These are phyloP conservation scores for Gymnopilus junonius DNA, from an alignment of 768 basidiomycete species.

Conservation along the genomic window DNA sequence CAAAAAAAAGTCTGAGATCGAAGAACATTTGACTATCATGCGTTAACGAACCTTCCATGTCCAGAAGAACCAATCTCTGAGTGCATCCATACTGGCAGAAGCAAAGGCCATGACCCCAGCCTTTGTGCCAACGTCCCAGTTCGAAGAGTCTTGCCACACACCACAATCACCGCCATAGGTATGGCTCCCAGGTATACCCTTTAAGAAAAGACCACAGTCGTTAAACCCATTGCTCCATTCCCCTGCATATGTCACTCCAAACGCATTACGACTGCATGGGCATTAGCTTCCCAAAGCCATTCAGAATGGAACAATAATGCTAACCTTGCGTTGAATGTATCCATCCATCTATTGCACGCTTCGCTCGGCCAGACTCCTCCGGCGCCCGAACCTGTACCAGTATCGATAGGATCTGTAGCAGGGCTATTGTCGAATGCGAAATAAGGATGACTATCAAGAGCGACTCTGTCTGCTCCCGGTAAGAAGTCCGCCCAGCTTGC, in stretches of 20 bases:
- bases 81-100: conserved; percentile 50
- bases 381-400: conserved; percentile 38
- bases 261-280: conserved; percentile 41
- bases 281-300: background rate
- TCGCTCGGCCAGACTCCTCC: conserved; percentile 51
- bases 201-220: conserved; percentile 53
- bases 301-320: conserved; percentile 7
- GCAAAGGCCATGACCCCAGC: conserved; percentile 57
- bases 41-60: conserved; percentile 49
- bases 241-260: conserved; percentile 77
- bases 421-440: conserved; percentile 51
- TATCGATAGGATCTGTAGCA: conserved; percentile 39
- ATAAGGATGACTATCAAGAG: conserved; percentile 45
- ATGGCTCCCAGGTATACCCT: conserved; percentile 24
- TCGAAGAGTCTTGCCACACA: conserved; percentile 54
- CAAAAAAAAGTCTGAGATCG: background rate
- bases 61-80: conserved; percentile 53
- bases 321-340: conserved; percentile 54
- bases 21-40: background rate
- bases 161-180: conserved; percentile 39
- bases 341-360: conserved; percentile 66
- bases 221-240: conserved; percentile 80
- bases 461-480: conserved; percentile 44
- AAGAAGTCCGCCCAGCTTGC: conserved; percentile 37
- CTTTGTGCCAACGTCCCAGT: conserved; percentile 48